Base-by-base conservation (phyloP, 2,329 filamentous ascomycete species). In the Claviceps monticola region DNA sequence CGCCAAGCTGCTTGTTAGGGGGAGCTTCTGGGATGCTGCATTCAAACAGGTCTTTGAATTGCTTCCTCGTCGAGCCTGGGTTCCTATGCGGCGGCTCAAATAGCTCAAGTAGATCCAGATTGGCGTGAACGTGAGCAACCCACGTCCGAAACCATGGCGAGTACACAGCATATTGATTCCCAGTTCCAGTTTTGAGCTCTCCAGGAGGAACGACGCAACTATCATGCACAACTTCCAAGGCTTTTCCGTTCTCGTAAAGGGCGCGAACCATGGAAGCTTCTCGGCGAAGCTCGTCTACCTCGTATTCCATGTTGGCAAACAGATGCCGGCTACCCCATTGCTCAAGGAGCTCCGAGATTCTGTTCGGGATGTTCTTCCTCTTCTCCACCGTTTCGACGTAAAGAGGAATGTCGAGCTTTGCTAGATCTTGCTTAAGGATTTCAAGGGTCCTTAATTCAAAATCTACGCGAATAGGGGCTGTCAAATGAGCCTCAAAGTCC, bases 261-360 rank as follows among this genome's bases (percentile, higher is more conserved):
- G 73, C 65, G 29, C 71, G 74, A 1, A 87, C 74, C 60, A 95
- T 68, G 29, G 71, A 72, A 1, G 82, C 80, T 60, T 96, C 90
- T 5, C 89, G 75, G 44, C 89, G 74, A 53, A 95, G 68, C 68
- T 95, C 90, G 62, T 96, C 90, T 0, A 94, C 88, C 64, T 95
- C 90, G 60, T 95, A 95, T 64, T 95, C 89, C 53, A 89, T 80
- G 62, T 95, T 95, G 47, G 85, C 82, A 60, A 82, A 94, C 2
- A 95, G 57, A 60, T 93, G 85, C 48, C 74, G 83, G 1, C 80
- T 84, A 0, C 78, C 79, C 88, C 88, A 95, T 55, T 80, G 70
- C 34, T 79, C 70, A 63, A 85, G 78, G 42, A 90, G 69, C 49
- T 82, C 75, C 2, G 85, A 58, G 9, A 95, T 71, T 4, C 81